These are phyloP conservation scores for Boletus reticuloceps DNA, from an alignment of 768 basidiomycete genomes.

Conservation along the genomic window DNA sequence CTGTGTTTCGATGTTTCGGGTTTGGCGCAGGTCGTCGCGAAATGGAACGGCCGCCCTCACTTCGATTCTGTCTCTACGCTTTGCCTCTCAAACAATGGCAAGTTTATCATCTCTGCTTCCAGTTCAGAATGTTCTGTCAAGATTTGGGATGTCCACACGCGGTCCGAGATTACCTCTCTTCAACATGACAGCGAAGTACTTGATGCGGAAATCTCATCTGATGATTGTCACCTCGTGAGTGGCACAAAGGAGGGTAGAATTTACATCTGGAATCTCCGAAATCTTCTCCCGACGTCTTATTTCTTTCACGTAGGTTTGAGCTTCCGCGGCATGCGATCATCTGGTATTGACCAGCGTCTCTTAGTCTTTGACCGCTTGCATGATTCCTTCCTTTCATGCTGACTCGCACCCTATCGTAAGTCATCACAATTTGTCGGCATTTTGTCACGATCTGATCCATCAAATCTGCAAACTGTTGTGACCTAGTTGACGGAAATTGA, in stretches of 20 bases:
- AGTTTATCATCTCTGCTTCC: conserved; percentile 20
- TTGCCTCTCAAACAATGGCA: conserved; percentile 18
- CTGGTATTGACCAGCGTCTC: neutral
- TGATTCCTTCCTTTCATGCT: neutral
- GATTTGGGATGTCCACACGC: conserved; percentile 15
- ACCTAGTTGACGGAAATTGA: conserved; percentile 13
- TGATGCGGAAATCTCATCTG: conserved; percentile 13
- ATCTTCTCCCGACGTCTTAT: conserved; percentile 5
- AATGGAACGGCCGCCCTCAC: conserved; percentile 12
- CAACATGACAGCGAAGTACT: conserved; percentile 6
- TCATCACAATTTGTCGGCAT: neutral
- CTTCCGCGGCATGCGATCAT: neutral
- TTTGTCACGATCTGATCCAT: conserved; percentile 1
- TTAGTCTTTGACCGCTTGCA: conserved; percentile 8
- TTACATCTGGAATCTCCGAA: conserved; percentile 15
- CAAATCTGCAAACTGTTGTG: neutral
- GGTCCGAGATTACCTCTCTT: conserved; percentile 6
- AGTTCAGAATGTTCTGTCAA: conserved; percentile 11
- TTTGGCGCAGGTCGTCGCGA: neutral
- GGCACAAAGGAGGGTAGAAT: conserved; percentile 5
- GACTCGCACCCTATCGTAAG: conserved; percentile 4
- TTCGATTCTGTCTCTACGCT: conserved; percentile 14
- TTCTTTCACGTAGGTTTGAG: conserved; percentile 8
- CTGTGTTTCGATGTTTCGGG: conserved; percentile 8
- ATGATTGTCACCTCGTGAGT: conserved; percentile 10